Evolutionary conservation across 225 moss, liverwort and hornwort species (phyloP).

Genomic region (Bryum argenteum): DNA sequence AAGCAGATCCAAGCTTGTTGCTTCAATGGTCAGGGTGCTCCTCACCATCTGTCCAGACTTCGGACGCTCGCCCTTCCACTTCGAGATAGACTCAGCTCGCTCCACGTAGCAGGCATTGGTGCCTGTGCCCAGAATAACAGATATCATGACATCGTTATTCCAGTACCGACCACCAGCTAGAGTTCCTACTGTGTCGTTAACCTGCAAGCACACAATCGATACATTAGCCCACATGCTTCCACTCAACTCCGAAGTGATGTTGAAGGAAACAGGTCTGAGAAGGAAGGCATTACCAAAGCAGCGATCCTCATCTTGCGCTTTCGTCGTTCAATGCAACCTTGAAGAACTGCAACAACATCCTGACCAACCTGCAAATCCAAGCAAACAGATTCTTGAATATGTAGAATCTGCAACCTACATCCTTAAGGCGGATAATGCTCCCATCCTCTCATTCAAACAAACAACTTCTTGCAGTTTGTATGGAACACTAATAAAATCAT

Average conservation of each 20-base stretch:
- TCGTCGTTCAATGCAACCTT: slow-evolving; percentile 58
- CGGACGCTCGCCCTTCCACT: slow-evolving; percentile 65
- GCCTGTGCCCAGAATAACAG: slow-evolving; percentile 79
- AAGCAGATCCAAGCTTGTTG: not conserved
- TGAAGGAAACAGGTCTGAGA: slow-evolving; percentile 13
- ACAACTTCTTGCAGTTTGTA: not conserved
- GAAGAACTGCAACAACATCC: slow-evolving; percentile 69
- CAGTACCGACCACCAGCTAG: slow-evolving; percentile 77
- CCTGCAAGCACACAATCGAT: slow-evolving; percentile 38
- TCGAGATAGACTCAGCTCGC: slow-evolving; percentile 68
- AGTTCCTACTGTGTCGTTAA: slow-evolving; percentile 77
- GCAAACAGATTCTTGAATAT: slow-evolving; percentile 3
- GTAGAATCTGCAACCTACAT: not conserved
- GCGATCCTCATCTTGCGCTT: slow-evolving; percentile 64
- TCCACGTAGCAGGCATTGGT: slow-evolving; percentile 83
- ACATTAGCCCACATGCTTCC: slow-evolving; percentile 1
- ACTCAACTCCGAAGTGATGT: not conserved
- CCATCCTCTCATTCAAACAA: slow-evolving; percentile 4
- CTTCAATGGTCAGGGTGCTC: not conserved
- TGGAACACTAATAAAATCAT: not conserved
- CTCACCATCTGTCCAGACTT: slow-evolving; percentile 64
- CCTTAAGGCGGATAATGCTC: not conserved
- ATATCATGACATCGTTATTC: slow-evolving; percentile 71
- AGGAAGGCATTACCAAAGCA: slow-evolving; percentile 53
- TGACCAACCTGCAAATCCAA: slow-evolving; percentile 54